Evolutionary conservation across 75 land plant genomes (phyloP).

Genomic region (Picea glauca): DNA sequence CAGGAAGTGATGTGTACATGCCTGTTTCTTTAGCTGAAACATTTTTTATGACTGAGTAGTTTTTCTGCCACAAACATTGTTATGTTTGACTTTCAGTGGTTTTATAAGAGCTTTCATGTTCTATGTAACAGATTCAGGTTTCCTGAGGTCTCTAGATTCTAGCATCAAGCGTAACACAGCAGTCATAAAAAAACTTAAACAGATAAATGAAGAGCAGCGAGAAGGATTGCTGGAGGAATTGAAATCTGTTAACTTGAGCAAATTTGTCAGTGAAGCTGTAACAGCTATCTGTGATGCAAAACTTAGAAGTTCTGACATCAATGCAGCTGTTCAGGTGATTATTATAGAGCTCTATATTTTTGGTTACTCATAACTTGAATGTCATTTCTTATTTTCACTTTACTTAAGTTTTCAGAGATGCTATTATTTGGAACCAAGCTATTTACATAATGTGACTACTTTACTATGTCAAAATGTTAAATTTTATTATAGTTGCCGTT

Average conservation of each 20-base stretch:
- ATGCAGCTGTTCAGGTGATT: constrained; percentile 92
- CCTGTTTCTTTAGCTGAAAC: background rate
- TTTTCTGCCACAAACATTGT: background rate
- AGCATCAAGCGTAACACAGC: constrained; percentile 97
- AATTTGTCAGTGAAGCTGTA: constrained; percentile 97
- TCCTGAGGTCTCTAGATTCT: constrained; percentile 87
- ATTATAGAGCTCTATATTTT: no score
- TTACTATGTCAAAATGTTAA: no score
- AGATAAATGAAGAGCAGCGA: constrained; percentile 90
- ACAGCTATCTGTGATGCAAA: constrained; percentile 90
- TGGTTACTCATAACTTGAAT: no score
- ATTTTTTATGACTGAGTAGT: background rate
- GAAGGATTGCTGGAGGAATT: constrained; percentile 86
- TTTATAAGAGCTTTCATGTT: background rate
- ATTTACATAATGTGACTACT: no score
- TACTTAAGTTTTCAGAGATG: no score
- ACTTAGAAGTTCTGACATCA: constrained; percentile 77
- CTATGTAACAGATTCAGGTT: constrained; percentile 69
- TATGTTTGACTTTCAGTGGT: background rate
- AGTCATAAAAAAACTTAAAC: constrained; percentile 91
- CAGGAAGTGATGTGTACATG: background rate
- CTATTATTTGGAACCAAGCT: no score
- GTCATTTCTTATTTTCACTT: no score
- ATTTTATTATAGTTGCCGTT: no score
- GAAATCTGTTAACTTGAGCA: constrained; percentile 80